Percentiles rank a stretch among this genome's conserved stretches.
phyloP scores from a whole-genome alignment of 2,329 filamentous ascomycete genomes.

The Neospermospora avenae region DNA sequence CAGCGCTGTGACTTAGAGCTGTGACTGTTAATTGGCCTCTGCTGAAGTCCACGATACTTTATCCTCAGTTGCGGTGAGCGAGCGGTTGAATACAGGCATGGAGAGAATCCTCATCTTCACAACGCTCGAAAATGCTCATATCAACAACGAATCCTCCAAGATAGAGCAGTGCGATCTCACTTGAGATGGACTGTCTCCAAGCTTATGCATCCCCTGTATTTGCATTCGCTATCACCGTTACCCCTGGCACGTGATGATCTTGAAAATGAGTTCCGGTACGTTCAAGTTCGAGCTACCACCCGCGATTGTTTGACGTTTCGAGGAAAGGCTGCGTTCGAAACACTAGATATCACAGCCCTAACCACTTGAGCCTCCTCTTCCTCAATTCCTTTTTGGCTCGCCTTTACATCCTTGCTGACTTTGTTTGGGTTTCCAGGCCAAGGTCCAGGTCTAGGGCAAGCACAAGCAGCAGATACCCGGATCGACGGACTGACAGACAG shows the following conservation, averaged over 20 bases:
- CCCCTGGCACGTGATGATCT: slow-evolving; percentile 13
- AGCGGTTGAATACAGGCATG: neutral
- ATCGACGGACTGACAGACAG: slow-evolving; percentile 28
- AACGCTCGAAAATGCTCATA: neutral
- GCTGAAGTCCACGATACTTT: slow-evolving; percentile 15
- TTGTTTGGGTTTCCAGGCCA: slow-evolving; percentile 13
- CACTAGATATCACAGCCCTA: neutral
- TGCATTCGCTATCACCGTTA: neutral
- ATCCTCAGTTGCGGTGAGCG: slow-evolving; percentile 15
- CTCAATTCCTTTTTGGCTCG: neutral
- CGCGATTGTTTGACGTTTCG: slow-evolving; percentile 1
- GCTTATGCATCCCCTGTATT: neutral
- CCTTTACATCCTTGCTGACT: slow-evolving; percentile 26
- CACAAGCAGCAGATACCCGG: slow-evolving; percentile 20
- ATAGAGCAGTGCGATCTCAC: neutral
- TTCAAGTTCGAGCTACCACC: slow-evolving; percentile 3
- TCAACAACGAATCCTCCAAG: neutral
- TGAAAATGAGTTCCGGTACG: slow-evolving; percentile 12
- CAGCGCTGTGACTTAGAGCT: slow-evolving; percentile 8
- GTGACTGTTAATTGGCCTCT: slow-evolving; percentile 19
- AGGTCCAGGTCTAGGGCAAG: slow-evolving; percentile 18
- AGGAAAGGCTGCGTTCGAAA: slow-evolving; percentile 6
- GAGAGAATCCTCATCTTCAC: neutral
- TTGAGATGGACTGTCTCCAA: slow-evolving; percentile 6
- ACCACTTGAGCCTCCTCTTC: neutral